Percentiles rank a stretch among this genome's conserved stretches.
These are phyloP conservation scores for Gastrolobium villosum DNA, from an alignment of 306 rosid species.

Conservation along the genomic window DNA sequence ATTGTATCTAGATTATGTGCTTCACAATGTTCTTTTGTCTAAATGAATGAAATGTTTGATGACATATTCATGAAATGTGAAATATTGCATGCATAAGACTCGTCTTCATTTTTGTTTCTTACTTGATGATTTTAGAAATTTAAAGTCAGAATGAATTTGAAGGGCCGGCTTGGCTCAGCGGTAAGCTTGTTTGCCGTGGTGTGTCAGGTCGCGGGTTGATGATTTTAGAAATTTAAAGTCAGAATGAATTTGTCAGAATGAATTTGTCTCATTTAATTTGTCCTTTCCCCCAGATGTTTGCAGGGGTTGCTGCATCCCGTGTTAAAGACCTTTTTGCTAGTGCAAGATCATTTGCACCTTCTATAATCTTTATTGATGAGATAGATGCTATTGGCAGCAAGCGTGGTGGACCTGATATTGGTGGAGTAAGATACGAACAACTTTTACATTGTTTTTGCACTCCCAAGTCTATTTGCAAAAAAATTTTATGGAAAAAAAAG, in stretches of 20 bases:
- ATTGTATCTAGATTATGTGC: slow-evolving; percentile 19
- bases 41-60: slow-evolving; percentile 37
- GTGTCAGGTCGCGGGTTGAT: no score
- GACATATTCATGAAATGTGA: slow-evolving; percentile 5
- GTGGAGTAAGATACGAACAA: slow-evolving; percentile 79
- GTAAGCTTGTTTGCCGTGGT: no score
- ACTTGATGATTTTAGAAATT: slow-evolving; percentile 15
- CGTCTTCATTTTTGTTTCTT: slow-evolving; percentile 30
- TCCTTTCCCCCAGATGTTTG: slow-evolving; percentile 81
- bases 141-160: slow-evolving; percentile 11
- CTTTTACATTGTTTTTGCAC: slow-evolving; percentile 29
- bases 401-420: slow-evolving; percentile 99
- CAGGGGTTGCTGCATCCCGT: slow-evolving; percentile 99
- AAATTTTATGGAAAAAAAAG: background rate
- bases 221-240: slow-evolving; percentile 29
- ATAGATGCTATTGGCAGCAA: slow-evolving; percentile 99
- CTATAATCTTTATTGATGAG: slow-evolving; percentile 96
- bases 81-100: slow-evolving; percentile 35
- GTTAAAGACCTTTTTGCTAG: slow-evolving; percentile 91
- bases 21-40: slow-evolving; percentile 40
- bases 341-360: slow-evolving; percentile 94
- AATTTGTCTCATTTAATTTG: slow-evolving; percentile 40
- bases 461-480: background rate
- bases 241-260: no score
- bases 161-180: no score